phyloP scores from a whole-genome alignment of 1,284 basidiomycete genomes.

The Apiotrichum sp. region DNA sequence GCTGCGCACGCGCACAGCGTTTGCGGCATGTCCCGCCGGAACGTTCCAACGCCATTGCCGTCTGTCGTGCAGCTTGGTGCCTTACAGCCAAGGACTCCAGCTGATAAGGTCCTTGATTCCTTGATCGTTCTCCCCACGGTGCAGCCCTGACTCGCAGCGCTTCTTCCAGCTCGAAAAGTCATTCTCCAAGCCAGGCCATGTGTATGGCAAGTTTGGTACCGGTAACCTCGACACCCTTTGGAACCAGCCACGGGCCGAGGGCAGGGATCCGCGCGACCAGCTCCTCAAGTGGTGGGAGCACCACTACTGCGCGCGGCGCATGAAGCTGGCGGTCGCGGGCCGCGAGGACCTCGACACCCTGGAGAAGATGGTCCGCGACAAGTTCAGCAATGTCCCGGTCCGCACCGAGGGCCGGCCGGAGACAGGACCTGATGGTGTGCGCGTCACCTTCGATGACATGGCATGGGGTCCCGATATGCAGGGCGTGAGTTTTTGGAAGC shows the following conservation, averaged over 20 bases:
- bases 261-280: conserved; percentile 81
- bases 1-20: too few species aligned
- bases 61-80: too few species aligned
- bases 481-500: conserved; percentile 56
- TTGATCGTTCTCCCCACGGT: too few species aligned
- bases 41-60: too few species aligned
- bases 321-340: conserved; percentile 86
- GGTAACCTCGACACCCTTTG: conserved; percentile 83
- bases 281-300: conserved; percentile 91
- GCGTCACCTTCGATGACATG: conserved; percentile 61
- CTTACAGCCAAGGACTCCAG: too few species aligned
- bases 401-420: conserved; percentile 31
- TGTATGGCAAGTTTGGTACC: conserved; percentile 87
- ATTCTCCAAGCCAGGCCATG: conserved; percentile 71
- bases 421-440: conserved; percentile 38
- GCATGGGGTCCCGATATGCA: conserved; percentile 68
- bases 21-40: too few species aligned
- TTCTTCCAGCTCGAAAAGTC: conserved; percentile 94
- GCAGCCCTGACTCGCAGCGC: conserved; percentile 59
- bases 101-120: too few species aligned
- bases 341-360: conserved; percentile 58
- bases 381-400: conserved; percentile 41
- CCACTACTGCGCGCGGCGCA: conserved; percentile 90
- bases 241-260: conserved; percentile 53
- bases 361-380: conserved; percentile 41